Percentiles rank a stretch among this genome's conserved stretches.
phyloP scores from a whole-genome alignment of 495 filamentous ascomycete species.

The Tuber brumale region DNA sequence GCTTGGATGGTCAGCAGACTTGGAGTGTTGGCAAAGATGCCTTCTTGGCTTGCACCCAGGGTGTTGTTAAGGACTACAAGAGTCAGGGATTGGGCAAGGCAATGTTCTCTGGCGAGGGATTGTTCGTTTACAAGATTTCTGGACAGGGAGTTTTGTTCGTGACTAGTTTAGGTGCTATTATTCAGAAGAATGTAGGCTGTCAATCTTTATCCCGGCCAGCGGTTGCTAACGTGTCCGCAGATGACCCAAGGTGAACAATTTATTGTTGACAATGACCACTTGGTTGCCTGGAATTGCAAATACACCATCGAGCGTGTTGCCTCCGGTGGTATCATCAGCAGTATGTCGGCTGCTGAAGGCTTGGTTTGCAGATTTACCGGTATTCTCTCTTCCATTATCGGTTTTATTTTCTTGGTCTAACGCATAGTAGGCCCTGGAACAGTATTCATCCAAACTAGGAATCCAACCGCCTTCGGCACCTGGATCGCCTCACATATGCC shows the following conservation, averaged over 20 bases:
- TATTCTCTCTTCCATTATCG: constrained; percentile 29
- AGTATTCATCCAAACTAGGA: constrained; percentile 89
- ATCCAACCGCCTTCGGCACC: constrained; percentile 57
- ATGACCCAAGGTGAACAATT: constrained; percentile 67
- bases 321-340: constrained; percentile 79
- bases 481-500: constrained; percentile 47
- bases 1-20: constrained; percentile 58
- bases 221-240: constrained; percentile 20
- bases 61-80: constrained; percentile 74
- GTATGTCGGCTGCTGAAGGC: constrained; percentile 71
- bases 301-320: constrained; percentile 84
- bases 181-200: constrained; percentile 80
- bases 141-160: constrained; percentile 79
- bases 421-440: constrained; percentile 62
- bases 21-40: constrained; percentile 82
- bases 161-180: constrained; percentile 88
- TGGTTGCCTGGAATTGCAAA: constrained; percentile 96
- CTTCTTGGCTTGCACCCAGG: constrained; percentile 70
- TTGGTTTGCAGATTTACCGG: constrained; percentile 87
- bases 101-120: constrained; percentile 85
- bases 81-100: constrained; percentile 81
- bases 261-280: constrained; percentile 88
- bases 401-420: not conserved
- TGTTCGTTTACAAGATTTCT: constrained; percentile 82
- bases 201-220: not conserved